Conservation (phyloP, 371 early-diverging fungal genomes). For the Quaeritorhiza haematococci region DNA sequence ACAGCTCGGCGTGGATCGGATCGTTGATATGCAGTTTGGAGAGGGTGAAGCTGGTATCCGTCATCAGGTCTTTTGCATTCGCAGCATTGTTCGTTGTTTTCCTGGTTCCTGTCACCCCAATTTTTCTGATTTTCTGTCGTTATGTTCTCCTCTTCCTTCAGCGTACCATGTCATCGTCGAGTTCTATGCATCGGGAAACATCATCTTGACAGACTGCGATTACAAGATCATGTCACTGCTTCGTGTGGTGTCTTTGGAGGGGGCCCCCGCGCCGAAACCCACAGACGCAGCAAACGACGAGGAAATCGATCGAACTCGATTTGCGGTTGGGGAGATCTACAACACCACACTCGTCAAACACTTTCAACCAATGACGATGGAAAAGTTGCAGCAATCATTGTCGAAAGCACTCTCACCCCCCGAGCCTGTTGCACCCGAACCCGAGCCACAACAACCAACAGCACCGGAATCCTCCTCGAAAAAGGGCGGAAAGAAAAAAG, state of each 20-base stretch:
- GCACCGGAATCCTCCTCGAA: neutral
- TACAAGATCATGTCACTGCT: constrained; percentile 79
- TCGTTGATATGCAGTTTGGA: constrained; percentile 89
- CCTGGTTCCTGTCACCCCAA: neutral
- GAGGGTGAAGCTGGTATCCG: constrained; percentile 31
- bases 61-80: neutral
- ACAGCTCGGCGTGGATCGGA: constrained; percentile 89
- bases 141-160: neutral
- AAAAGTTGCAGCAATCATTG: constrained; percentile 40
- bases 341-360: constrained; percentile 47
- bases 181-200: constrained; percentile 92
- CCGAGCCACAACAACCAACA: neutral
- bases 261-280: constrained; percentile 1
- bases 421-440: no score
- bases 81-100: neutral
- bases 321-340: constrained; percentile 81
- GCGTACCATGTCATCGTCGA: constrained; percentile 91
- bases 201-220: constrained; percentile 88
- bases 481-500: constrained; percentile 3
- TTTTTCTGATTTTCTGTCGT: neutral
- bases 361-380: constrained; percentile 55
- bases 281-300: constrained; percentile 2
- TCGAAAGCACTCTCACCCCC: neutral
- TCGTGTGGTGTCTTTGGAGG: constrained; percentile 79
- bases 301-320: constrained; percentile 47